A percentile compares a stretch with the other conserved stretches of the same genome.
Conservation (phyloP, 2,329 filamentous ascomycete genomes). For the Pseudophaeomoniella oleicola region DNA sequence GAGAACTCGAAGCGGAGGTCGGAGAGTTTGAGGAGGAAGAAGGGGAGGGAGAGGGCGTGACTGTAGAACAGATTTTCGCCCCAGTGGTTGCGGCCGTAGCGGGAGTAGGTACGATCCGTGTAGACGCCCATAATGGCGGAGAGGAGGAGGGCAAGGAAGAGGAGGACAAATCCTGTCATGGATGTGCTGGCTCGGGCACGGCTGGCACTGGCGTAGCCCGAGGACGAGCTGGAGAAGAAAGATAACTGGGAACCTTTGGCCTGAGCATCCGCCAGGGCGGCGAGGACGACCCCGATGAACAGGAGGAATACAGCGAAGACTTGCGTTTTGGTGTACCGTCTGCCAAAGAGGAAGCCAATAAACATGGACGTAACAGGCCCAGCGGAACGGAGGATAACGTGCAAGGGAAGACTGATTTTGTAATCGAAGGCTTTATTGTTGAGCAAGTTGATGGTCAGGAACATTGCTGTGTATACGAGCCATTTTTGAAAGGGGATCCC, state of each 20-base stretch:
- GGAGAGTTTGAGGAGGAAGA: conserved; percentile 24
- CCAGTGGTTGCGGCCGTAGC: conserved; percentile 57
- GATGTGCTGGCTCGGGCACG: conserved; percentile 20
- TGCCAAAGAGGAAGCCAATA: conserved; percentile 77
- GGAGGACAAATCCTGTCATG: conserved; percentile 57
- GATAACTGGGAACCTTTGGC: conserved; percentile 44
- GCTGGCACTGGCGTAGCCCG: conserved; percentile 12
- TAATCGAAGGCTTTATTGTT: conserved; percentile 98
- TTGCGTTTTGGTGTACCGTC: conserved; percentile 67
- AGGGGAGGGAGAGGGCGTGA: conserved; percentile 34
- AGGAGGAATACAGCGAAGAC: conserved; percentile 68
- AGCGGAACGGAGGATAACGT: conserved; percentile 90
- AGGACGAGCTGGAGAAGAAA: neutral
- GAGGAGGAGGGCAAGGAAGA: conserved; percentile 77
- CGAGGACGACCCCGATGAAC: conserved; percentile 72
- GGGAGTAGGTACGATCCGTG: conserved; percentile 76
- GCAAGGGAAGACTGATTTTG: conserved; percentile 86
- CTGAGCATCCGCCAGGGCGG: conserved; percentile 78
- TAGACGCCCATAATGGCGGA: conserved; percentile 93
- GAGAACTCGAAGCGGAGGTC: conserved; percentile 21
- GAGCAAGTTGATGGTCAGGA: conserved; percentile 85
- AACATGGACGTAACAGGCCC: conserved; percentile 92
- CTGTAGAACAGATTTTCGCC: conserved; percentile 95
- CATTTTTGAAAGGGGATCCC: conserved; percentile 73
- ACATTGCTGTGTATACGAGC: conserved; percentile 76